phyloP scores from a whole-genome alignment of 192 early-diverging fungal genomes.

The Coemansia sp. region DNA sequence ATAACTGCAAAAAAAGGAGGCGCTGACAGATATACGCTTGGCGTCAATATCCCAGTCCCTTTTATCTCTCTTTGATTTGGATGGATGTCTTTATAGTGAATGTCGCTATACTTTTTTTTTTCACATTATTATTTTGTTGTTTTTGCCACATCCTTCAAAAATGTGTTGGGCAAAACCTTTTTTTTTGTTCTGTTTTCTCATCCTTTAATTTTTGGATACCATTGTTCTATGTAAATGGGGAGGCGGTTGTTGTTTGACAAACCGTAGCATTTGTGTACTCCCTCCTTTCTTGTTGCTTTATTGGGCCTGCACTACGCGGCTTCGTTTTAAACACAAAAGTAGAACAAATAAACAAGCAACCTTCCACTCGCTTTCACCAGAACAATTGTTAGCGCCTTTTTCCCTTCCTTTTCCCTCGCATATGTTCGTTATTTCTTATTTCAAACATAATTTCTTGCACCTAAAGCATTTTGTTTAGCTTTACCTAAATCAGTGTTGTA shows the following conservation, averaged over 20 bases:
- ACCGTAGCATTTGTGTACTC: slow-evolving; percentile 9
- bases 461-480: neutral
- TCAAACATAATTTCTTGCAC: neutral
- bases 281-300: slow-evolving; percentile 22
- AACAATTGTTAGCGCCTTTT: slow-evolving; percentile 21
- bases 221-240: slow-evolving; percentile 42
- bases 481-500: too few species aligned
- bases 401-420: neutral
- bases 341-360: slow-evolving; percentile 3
- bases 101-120: neutral
- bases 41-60: slow-evolving; percentile 14
- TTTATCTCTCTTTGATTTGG: slow-evolving; percentile 3
- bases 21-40: slow-evolving; percentile 14
- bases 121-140: neutral
- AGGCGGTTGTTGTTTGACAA: slow-evolving; percentile 17
- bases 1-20: slow-evolving; percentile 22
- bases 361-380: slow-evolving; percentile 13
- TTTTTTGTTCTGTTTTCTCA: neutral
- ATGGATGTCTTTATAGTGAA: neutral
- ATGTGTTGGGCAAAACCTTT: neutral
- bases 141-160: neutral
- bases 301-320: slow-evolving; percentile 6
- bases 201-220: slow-evolving; percentile 6
- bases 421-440: neutral
- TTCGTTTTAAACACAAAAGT: neutral